Evolutionary conservation across 495 filamentous ascomycete genomes (phyloP), one percentile per base, ranked within the genome.

Genomic region (Lasiosphaeriaceae sp.): DNA sequence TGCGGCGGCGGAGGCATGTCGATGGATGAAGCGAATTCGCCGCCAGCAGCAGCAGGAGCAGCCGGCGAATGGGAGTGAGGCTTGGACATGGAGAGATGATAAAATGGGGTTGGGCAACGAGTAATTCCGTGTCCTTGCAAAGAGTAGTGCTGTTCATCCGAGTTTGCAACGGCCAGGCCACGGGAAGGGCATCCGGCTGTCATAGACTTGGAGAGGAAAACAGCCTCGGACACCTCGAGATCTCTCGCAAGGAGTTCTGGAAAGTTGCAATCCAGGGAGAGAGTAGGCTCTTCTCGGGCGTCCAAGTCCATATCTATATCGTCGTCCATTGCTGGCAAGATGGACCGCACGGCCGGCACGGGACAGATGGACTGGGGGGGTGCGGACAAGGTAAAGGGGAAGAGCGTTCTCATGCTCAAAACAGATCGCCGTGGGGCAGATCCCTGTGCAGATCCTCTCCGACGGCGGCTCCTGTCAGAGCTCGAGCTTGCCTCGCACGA

Each of bases 221-320:
- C 58, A 12, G 63, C 58, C 44, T 62, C 55, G 34, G 76, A 77
- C 11, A 54, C 43, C 57, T 74, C 69, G 44, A 78, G 67, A 48
- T 78, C 73, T 47, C 65, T 60, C 12, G 66, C 75, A 16, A 80
- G 66, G 50, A 78, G 58, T 61, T 80, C 77, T 20, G 76, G 69
- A 22, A 80, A 60, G 62, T 73, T 78, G 59, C 62, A 66, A 47
- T 63, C 68, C 47, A 70, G 60, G 9, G 63, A 45, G 50, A n/a
- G n/a, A n/a, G n/a, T n/a, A n/a, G 64, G 62, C 47, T 69, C 62
- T 34, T 39, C 29, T 3, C 4, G 9, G 9, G 9, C 26, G 26
- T 31, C 26, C 26, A 31, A 4, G 4, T 31, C 26, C 16, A 26
- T 11, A 22, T 54, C 59, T 57, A 64, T 56, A 35, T 60, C 55